These are phyloP conservation scores for Fusarium dimerum DNA, from an alignment of 2,329 filamentous ascomycete genomes.

Conservation along the genomic window DNA sequence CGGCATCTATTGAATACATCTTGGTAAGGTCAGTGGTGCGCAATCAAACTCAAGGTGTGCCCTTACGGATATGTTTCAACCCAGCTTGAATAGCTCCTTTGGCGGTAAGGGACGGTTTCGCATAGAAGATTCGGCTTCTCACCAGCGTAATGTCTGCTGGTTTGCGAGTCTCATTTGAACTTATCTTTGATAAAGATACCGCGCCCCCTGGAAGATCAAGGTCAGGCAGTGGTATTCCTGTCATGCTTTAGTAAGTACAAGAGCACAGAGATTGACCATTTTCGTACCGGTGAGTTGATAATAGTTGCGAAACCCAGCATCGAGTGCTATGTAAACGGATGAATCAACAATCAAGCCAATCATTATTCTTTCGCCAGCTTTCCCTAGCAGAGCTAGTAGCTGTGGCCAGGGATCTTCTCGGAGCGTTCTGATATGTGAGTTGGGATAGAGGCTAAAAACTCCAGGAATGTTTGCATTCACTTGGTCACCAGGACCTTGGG, in stretches of 20 bases:
- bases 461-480: constrained; percentile 59
- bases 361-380: constrained; percentile 75
- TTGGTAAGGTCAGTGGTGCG: constrained; percentile 38
- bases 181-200: constrained; percentile 4
- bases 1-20: constrained; percentile 78
- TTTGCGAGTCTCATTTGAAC: constrained; percentile 17
- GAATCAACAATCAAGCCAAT: constrained; percentile 74
- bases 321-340: constrained; percentile 69
- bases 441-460: constrained; percentile 63
- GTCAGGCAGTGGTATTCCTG: constrained; percentile 56
- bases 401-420: constrained; percentile 75
- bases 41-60: constrained; percentile 7
- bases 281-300: constrained; percentile 75
- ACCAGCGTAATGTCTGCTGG: constrained; percentile 71
- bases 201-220: constrained; percentile 31
- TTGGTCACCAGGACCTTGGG: constrained; percentile 32
- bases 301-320: constrained; percentile 63
- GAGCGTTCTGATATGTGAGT: constrained; percentile 68
- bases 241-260: not conserved
- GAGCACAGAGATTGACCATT: not conserved
- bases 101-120: constrained; percentile 69
- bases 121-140: constrained; percentile 84
- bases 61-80: constrained; percentile 76
- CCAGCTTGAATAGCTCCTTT: constrained; percentile 71
- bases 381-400: constrained; percentile 72